These are phyloP conservation scores for Phaffomyces thermotolerans DNA, from an alignment of 805 yeast genomes.

Conservation along the genomic window DNA sequence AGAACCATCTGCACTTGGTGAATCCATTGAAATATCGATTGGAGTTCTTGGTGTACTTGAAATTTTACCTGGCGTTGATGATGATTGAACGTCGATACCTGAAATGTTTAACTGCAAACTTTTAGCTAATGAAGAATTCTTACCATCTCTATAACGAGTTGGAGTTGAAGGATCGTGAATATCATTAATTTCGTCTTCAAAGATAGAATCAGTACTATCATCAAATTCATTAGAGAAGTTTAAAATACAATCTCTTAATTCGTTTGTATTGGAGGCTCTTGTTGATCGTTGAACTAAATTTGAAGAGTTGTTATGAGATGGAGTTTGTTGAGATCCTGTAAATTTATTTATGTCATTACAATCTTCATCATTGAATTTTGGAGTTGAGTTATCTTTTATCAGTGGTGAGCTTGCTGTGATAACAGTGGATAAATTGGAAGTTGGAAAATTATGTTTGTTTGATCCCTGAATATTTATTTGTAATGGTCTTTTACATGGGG, in stretches of 20 bases:
- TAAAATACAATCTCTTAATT: constrained; percentile 33
- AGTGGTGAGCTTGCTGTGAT: constrained; percentile 25
- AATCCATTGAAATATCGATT: constrained; percentile 15
- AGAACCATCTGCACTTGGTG: constrained; percentile 11
- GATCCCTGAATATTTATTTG: constrained; percentile 12
- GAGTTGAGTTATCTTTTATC: constrained; percentile 22
- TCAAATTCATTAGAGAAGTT: constrained; percentile 36
- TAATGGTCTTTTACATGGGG: constrained; percentile 50
- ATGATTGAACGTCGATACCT: constrained; percentile 1
- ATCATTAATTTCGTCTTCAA: constrained; percentile 16
- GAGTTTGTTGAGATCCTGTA: constrained; percentile 11
- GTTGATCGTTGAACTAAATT: constrained; percentile 18
- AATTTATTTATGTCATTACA: constrained; percentile 9
- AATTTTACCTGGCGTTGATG: constrained; percentile 17
- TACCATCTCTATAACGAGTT: constrained; percentile 27
- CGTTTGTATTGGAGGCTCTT: constrained; percentile 30
- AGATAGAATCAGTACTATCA: constrained; percentile 26
- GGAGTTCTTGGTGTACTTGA: constrained; percentile 28
- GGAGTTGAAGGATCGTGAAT: constrained; percentile 37
- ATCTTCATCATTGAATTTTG: constrained; percentile 14
- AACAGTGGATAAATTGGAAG: constrained; percentile 24
- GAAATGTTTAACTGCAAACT: constrained; percentile 10
- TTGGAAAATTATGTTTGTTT: constrained; percentile 15
- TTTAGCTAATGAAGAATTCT: constrained; percentile 13
- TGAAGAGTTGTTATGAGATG: constrained; percentile 12